A percentile compares a stretch with the other conserved stretches of the same genome.
Conservation (phyloP, 225 moss, liverwort and hornwort genomes). For the Anthoceros angustus region DNA sequence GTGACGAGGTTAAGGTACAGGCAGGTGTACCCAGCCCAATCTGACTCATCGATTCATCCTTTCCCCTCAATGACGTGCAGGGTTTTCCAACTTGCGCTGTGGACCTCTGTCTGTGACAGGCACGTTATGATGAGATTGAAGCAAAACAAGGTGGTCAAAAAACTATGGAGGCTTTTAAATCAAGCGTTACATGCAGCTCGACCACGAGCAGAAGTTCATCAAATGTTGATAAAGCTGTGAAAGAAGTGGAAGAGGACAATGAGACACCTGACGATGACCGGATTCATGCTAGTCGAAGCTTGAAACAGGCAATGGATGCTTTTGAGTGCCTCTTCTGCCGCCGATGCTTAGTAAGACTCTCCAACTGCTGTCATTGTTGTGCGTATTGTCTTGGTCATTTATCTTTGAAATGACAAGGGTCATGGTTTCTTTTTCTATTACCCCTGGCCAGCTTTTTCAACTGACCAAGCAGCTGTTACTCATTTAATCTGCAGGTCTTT, state of each 20-base stretch:
- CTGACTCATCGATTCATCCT: too few species aligned
- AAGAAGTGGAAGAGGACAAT: not conserved
- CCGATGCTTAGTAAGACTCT: conserved; percentile 17
- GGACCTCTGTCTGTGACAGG: not conserved
- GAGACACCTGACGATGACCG: not conserved
- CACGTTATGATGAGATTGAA: not conserved
- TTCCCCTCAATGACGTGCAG: not conserved
- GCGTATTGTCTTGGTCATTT: not conserved
- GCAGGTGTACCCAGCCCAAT: not conserved
- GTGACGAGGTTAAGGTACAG: conserved; percentile 1
- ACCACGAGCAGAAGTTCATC: not conserved
- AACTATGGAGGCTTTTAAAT: not conserved
- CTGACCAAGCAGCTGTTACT: too few species aligned
- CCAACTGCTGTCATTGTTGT: not conserved
- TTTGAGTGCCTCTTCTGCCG: conserved; percentile 29
- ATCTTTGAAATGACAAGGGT: not conserved
- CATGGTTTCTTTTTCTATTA: not conserved
- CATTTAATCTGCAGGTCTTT: not conserved
- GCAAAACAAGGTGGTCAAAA: not conserved
- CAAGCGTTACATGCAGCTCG: not conserved
- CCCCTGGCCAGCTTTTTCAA: too few species aligned
- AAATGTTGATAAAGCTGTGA: not conserved
- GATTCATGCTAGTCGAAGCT: not conserved
- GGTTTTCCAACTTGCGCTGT: not conserved
- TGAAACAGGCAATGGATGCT: conserved; percentile 9